Conservation (phyloP, 805 yeast species). For the Sungouiella thailandica region DNA sequence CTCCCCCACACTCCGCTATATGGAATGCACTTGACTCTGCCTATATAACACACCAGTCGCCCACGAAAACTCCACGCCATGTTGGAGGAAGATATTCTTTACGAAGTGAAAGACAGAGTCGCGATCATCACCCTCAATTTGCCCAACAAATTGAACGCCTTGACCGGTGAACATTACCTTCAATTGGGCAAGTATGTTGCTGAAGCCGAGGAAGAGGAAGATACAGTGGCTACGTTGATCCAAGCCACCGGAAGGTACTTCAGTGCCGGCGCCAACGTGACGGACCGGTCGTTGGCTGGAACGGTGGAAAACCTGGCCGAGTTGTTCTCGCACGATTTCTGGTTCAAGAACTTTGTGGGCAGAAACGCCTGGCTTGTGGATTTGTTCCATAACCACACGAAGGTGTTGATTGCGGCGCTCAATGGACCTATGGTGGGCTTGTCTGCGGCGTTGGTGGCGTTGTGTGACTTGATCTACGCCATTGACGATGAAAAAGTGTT, state of each 20-base stretch:
- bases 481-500: slow-evolving; percentile 52
- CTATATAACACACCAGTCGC: background rate
- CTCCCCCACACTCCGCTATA: slow-evolving; percentile 1
- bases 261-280: slow-evolving; percentile 81
- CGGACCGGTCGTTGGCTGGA: slow-evolving; percentile 27
- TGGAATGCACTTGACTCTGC: slow-evolving; percentile 1
- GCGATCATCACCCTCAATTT: slow-evolving; percentile 63
- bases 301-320: slow-evolving; percentile 22
- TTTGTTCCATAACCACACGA: slow-evolving; percentile 63
- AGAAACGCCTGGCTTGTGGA: slow-evolving; percentile 68
- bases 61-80: slow-evolving; percentile 1
- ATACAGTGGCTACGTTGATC: slow-evolving; percentile 59
- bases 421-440: slow-evolving; percentile 89
- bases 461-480: slow-evolving; percentile 73
- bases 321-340: slow-evolving; percentile 32
- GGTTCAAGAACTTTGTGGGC: slow-evolving; percentile 59
- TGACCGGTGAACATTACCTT: slow-evolving; percentile 60
- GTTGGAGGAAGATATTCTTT: slow-evolving; percentile 26
- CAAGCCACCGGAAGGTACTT: slow-evolving; percentile 71
- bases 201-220: slow-evolving; percentile 57
- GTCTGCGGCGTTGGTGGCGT: slow-evolving; percentile 65
- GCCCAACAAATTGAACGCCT: slow-evolving; percentile 61
- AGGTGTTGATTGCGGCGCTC: slow-evolving; percentile 65
- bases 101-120: slow-evolving; percentile 42
- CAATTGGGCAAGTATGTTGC: slow-evolving; percentile 54